Evolutionary conservation across 345 rosid genomes (phyloP).

Genomic region (Gossypium sturtianum): DNA sequence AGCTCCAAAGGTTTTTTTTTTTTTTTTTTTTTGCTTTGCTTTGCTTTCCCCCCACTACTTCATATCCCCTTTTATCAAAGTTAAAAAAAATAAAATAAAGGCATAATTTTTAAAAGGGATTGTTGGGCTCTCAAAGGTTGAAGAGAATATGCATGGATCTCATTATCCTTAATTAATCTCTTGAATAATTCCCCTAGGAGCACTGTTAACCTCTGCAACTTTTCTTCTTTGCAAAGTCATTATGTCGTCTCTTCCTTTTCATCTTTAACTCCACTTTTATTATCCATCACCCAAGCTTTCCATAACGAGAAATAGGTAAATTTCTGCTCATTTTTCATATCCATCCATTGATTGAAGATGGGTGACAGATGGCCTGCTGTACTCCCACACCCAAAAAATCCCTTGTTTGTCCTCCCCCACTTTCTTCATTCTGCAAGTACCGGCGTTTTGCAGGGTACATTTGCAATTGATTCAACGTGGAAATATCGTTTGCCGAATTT

Average conservation of each 20-base stretch:
- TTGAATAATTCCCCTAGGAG: constrained; percentile 10
- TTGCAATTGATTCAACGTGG: constrained; percentile 40
- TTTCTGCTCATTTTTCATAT: constrained; percentile 25
- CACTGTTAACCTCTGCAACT: constrained; percentile 22
- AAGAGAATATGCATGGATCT: constrained; percentile 43
- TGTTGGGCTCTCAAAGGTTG: constrained; percentile 21
- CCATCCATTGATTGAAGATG: constrained; percentile 70
- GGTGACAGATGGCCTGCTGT: constrained; percentile 48
- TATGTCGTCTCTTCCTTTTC: constrained; percentile 1
- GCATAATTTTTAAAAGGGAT: constrained; percentile 24
- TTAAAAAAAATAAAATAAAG: constrained; percentile 15
- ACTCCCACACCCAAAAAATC: constrained; percentile 90
- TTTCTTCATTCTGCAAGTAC: constrained; percentile 28
- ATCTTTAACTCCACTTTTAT: constrained; percentile 12
- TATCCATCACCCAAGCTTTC: constrained; percentile 13
- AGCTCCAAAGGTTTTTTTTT: constrained; percentile 35
- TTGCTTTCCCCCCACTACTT: constrained; percentile 24
- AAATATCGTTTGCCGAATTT: constrained; percentile 34
- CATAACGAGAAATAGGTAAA: constrained; percentile 2
- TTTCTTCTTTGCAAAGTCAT: constrained; percentile 33
- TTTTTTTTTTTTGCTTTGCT: neutral
- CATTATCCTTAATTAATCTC: constrained; percentile 7
- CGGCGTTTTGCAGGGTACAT: constrained; percentile 61
- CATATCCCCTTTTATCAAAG: constrained; percentile 20
- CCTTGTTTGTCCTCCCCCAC: constrained; percentile 62